Percentiles rank a stretch among this genome's conserved stretches.
Evolutionary conservation across 345 rosid genomes (phyloP).

Genomic region (Corchorus capsularis): DNA sequence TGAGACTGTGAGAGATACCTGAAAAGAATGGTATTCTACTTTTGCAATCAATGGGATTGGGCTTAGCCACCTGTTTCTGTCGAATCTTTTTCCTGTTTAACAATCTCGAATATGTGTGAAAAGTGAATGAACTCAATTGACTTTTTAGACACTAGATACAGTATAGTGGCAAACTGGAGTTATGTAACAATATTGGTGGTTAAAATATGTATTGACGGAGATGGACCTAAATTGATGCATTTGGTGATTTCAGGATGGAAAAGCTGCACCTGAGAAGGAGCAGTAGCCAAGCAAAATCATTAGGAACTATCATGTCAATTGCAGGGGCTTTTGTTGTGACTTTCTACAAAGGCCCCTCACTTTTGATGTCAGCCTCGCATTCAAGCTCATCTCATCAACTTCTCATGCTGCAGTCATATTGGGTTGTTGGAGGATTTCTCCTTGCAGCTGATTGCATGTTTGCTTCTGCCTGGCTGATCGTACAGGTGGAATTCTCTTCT

Average conservation of each 20-base stretch:
- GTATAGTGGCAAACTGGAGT: background rate
- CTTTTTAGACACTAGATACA: background rate
- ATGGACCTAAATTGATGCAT: slow-evolving; percentile 5
- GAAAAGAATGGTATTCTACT: background rate
- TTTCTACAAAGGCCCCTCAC: slow-evolving; percentile 47
- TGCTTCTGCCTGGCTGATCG: slow-evolving; percentile 40
- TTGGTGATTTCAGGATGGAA: slow-evolving; percentile 43
- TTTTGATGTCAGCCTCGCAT: slow-evolving; percentile 23
- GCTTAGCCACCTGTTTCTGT: background rate
- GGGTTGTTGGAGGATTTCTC: slow-evolving; percentile 49
- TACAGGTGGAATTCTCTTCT: slow-evolving; percentile 35
- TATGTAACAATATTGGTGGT: background rate
- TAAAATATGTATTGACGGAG: background rate
- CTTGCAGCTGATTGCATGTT: slow-evolving; percentile 42
- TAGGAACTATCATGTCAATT: slow-evolving; percentile 47
- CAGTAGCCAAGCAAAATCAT: slow-evolving; percentile 39
- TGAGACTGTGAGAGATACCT: background rate
- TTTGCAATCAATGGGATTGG: background rate
- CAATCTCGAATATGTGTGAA: background rate
- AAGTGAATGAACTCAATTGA: slow-evolving; percentile 9
- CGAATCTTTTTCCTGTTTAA: background rate
- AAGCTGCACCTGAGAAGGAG: slow-evolving; percentile 36
- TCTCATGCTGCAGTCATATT: slow-evolving; percentile 29
- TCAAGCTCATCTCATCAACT: slow-evolving; percentile 18
- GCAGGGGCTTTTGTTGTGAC: slow-evolving; percentile 47